Base-by-base conservation (phyloP, 2,329 filamentous ascomycete species). In the Penicillium hordei region DNA sequence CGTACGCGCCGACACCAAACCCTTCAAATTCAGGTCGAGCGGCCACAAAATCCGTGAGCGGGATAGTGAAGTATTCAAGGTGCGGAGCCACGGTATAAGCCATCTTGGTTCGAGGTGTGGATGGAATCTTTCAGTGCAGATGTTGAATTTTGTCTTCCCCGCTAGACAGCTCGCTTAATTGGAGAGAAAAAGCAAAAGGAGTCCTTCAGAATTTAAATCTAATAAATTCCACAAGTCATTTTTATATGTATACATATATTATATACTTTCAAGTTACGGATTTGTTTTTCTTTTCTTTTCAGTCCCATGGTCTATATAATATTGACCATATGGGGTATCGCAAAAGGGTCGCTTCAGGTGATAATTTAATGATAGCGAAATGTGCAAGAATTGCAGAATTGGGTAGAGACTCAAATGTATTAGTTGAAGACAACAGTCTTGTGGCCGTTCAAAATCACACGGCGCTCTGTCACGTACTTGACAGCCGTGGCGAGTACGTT, bases 381-480 rank as follows among this genome's bases (percentile, higher is more conserved):
- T 29, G 9, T 3, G 9, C 9, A 29, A 29, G 27, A 19, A 34
- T 42, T 12, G 19, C 52, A 21, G 23, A 10, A 10, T 29, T 42
- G 33, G 19, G n/a, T 15, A 8, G 13, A 12, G n/a, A 17, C 34
- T 62, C 73, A 83, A n/a, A n/a, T n/a, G n/a, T n/a, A n/a, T n/a
- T n/a, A n/a, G 60, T 81, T 81, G 75, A 93, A 92, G 2, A 93
- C 89, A 27, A 93, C 88, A 33, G 90, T 93, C 83, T 92, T 93
- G 63, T 82, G 82, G 17, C 88, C 88, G 70, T 93, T 93, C 63
- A 93, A 76, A 70, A 94, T 89, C 31, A 94, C 86, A 55, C 87
- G 82, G 70, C 86, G 83, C 82, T 94, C 89, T 25, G 88, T 87
- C 76, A 89, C 90, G 87, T 89, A 93, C 78, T 92, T 90, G 54